phyloP scores from a whole-genome alignment of 768 basidiomycete genomes.

The Lyophyllum shimeji region DNA sequence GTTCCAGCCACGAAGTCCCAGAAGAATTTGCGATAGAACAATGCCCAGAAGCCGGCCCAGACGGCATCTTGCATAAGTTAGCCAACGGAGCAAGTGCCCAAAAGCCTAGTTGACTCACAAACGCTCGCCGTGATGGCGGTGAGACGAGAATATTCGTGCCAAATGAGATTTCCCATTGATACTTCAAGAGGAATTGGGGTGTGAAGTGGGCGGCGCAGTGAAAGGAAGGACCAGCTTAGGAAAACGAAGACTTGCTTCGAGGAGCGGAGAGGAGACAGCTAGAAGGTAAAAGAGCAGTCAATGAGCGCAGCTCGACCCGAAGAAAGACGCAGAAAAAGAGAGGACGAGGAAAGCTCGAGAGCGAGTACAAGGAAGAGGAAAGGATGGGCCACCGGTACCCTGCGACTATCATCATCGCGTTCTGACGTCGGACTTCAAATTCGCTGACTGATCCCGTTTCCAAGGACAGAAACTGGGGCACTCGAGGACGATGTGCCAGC shows the following conservation, averaged over 20 bases:
- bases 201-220: slow-evolving; percentile 6
- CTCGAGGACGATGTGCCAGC: background rate
- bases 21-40: slow-evolving; percentile 92
- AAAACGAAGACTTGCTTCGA: slow-evolving; percentile 41
- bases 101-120: slow-evolving; percentile 50
- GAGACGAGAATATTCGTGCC: slow-evolving; percentile 76
- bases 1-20: slow-evolving; percentile 92
- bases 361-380: slow-evolving; percentile 10
- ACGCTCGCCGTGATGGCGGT: slow-evolving; percentile 67
- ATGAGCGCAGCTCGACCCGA: slow-evolving; percentile 32
- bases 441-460: slow-evolving; percentile 14
- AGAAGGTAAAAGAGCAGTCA: slow-evolving; percentile 21
- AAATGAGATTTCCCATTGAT: slow-evolving; percentile 77
- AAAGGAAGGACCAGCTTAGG: slow-evolving; percentile 15
- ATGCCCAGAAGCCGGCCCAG: slow-evolving; percentile 79
- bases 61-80: slow-evolving; percentile 55
- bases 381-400: background rate
- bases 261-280: slow-evolving; percentile 25
- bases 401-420: background rate
- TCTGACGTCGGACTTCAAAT: slow-evolving; percentile 21
- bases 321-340: slow-evolving; percentile 21
- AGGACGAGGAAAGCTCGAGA: slow-evolving; percentile 9
- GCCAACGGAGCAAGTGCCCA: background rate
- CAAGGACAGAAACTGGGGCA: background rate
- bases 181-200: background rate